Conservation (phyloP, 345 rosid species). For the Hypericum androsaemum region DNA sequence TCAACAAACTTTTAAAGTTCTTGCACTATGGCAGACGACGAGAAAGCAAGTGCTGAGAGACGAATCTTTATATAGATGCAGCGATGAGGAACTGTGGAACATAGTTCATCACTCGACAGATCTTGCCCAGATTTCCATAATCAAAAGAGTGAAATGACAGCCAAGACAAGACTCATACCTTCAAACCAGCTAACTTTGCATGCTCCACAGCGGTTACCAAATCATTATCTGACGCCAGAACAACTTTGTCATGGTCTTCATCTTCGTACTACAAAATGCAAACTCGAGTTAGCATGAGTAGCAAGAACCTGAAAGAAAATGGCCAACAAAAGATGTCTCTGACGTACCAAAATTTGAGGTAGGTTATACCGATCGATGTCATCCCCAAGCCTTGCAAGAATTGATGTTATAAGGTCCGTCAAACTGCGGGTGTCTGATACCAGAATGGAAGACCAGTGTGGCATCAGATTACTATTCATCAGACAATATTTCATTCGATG, state of each 20-base stretch:
- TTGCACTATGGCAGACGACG: too few species aligned
- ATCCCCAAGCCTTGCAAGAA: constrained; percentile 79
- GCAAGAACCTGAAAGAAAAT: not conserved
- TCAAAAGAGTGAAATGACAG: not conserved
- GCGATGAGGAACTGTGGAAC: too few species aligned
- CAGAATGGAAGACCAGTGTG: constrained; percentile 11
- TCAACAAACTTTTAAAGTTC: too few species aligned
- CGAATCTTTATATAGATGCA: too few species aligned
- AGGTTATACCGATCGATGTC: constrained; percentile 68
- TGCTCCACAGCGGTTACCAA: constrained; percentile 85
- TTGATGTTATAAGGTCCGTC: constrained; percentile 68
- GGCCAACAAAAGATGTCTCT: constrained; percentile 2
- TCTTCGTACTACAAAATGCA: constrained; percentile 67
- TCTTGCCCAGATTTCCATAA: not conserved
- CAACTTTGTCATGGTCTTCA: constrained; percentile 88
- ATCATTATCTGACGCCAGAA: constrained; percentile 76
- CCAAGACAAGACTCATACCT: constrained; percentile 36
- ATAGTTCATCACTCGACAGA: too few species aligned
- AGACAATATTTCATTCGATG: not conserved
- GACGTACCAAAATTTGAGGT: constrained; percentile 76
- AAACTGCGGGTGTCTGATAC: constrained; percentile 57
- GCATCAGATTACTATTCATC: constrained; percentile 8
- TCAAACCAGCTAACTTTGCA: constrained; percentile 80
- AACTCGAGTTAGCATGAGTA: constrained; percentile 13
- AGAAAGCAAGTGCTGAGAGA: too few species aligned